Base-by-base conservation (phyloP, 495 filamentous ascomycete species). In the Lasiosphaeria ovina region DNA sequence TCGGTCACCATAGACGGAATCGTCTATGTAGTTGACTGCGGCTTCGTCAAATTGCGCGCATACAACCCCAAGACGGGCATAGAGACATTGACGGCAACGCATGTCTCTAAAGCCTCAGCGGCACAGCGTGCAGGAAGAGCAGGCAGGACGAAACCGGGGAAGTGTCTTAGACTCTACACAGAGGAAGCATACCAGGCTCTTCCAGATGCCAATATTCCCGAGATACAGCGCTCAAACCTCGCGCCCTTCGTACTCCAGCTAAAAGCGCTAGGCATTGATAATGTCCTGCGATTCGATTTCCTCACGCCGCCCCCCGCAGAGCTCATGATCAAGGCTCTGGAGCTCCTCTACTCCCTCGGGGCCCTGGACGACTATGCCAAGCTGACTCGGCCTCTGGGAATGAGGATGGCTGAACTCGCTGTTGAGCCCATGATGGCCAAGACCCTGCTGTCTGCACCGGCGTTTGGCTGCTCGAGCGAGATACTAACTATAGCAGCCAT, bases 351-450 rank as follows among this genome's bases (percentile, higher is more conserved):
- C 75, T 89, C 92, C 6, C 84, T 99, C 35, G 92, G 92, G 17
- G 92, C 92, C 3, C 75, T 99, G 24, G 93, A 97, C 62, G 85
- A 88, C 58, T 92, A 97, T 66, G 93, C 92, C 35, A 95, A 92
- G 70, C 87, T 98, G 52, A 98, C 93, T 12, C 87, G 84, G 56
- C 93, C 94, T 0, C 77, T 96, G 32, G 94, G 95, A 2, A 77
- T 83, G 54, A 84, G 93, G 53, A 97, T 99, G 92, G 94, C 95
- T 7, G 95, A 98, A 73, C 81, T 99, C 60, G 89, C 93, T 0
- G 84, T 98, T 14, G 92, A 97, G 64, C 95, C 95, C 1, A 97
- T 97, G 93, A 93, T 97, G 86, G 90, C 86, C 12, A 96, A 93
- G 72, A 92, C 90, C 6, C 82, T 97, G 8, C 85, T 97, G 14